Base-by-base conservation (phyloP, 768 basidiomycete genomes). In the Termitomyces sp. region DNA sequence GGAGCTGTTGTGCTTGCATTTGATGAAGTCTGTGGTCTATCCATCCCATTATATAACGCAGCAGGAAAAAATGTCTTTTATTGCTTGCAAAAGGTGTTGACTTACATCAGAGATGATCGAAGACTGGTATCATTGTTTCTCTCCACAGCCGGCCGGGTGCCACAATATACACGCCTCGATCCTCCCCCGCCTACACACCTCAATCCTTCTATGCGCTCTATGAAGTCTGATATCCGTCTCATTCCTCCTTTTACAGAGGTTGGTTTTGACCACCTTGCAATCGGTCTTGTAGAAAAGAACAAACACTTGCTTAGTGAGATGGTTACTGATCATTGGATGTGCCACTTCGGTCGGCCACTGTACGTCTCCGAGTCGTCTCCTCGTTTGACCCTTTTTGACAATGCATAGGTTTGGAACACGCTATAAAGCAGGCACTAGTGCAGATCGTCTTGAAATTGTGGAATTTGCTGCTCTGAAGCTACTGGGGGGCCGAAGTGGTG, bases 171-270 rank as follows among this genome's bases (percentile, higher is more conserved):
- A 23, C 23, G 23, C 23, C 23, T 23, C 23, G 2, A 40, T 18
- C 16, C 1, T 28, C 28, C 14, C 47, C 28, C 28, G 5, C 47
- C 47, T 26, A 1, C 28, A 28, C 16, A 48, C 13, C 6, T 28
- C 23, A 28, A 48, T 30, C 16, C 14, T 16, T 48, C 47, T 48
- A 1, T 2, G 16, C 47, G 28, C 14, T 4, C 18, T 28, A 5
- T 16, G 1, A 14, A 16, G 6, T 0, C 3, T 0, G 1, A 2
- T 8, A 7, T 18, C 8, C 16, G 0, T 7, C 16, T 30, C 12
- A 6, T 30, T 2, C 28, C 47, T 47, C 13, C 23, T 14, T 47
- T 28, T 2, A 47, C 46, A 28, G 26, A 7, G 13, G 2, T 8
- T 2, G 14, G 23, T 13, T 46, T 46, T 4, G 44, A 46, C 23